Evolutionary conservation across 139 green algal genomes (phyloP).

Genomic region (Tetraselmis striata): DNA sequence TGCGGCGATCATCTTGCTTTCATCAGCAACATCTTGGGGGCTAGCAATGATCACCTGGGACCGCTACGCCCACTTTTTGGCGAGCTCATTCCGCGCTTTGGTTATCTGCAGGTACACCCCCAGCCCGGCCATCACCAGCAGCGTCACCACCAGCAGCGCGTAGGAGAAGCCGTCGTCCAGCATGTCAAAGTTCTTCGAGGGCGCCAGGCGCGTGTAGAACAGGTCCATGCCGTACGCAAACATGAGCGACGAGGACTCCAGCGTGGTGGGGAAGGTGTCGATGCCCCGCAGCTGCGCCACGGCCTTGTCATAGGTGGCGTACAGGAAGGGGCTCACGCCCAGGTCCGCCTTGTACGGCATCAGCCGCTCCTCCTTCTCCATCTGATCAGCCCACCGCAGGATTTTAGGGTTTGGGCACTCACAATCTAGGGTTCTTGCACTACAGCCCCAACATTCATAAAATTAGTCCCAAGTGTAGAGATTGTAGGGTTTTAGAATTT

Average conservation of each 20-base stretch:
- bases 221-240: constrained; percentile 65
- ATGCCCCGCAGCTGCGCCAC: constrained; percentile 26
- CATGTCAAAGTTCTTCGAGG: constrained; percentile 74
- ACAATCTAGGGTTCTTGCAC: no score
- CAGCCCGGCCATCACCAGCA: constrained; percentile 49
- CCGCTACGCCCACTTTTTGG: not conserved
- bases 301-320: constrained; percentile 50
- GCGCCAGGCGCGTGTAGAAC: constrained; percentile 75
- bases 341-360: constrained; percentile 76
- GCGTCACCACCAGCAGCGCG: constrained; percentile 71
- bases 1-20: no score
- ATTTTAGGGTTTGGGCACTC: no score
- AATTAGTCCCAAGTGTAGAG: no score
- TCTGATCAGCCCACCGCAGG: not conserved
- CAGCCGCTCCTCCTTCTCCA: constrained; percentile 79
- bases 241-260: constrained; percentile 78
- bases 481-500: no score
- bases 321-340: constrained; percentile 36
- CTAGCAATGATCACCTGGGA: no score
- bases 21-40: no score
- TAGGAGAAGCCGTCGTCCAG: constrained; percentile 89
- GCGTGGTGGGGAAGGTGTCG: constrained; percentile 33
- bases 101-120: constrained; percentile 31
- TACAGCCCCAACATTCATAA: no score
- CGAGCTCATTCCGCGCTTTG: not conserved